Conservation (phyloP, 2,329 filamentous ascomycete species). For the Claviceps fusiformis region DNA sequence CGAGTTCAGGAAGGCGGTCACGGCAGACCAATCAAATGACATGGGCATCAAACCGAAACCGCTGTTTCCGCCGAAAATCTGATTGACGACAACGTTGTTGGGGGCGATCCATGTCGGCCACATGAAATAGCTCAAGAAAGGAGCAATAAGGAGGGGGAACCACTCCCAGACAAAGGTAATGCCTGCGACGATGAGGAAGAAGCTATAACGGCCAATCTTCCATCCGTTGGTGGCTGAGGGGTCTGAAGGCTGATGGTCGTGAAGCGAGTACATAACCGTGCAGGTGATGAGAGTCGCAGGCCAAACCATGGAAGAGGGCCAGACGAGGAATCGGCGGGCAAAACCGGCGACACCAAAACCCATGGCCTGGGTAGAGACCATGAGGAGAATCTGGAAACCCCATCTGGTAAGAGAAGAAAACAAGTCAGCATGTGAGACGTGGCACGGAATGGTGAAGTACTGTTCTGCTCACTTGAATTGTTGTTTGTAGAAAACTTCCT, state of each 20-base stretch:
- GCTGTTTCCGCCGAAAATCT: conserved; percentile 48
- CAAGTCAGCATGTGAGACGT: not conserved
- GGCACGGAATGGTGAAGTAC: too few species aligned
- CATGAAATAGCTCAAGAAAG: conserved; percentile 44
- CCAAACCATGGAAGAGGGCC: conserved; percentile 53
- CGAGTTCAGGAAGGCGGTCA: conserved; percentile 41
- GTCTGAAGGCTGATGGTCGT: conserved; percentile 43
- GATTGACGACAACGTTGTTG: conserved; percentile 46
- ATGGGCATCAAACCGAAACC: conserved; percentile 50
- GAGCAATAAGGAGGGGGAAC: conserved; percentile 45
- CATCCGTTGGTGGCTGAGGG: conserved; percentile 41
- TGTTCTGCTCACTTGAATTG: conserved; percentile 24
- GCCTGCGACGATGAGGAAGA: conserved; percentile 39
- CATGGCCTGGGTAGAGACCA: conserved; percentile 47
- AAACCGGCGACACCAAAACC: conserved; percentile 52
- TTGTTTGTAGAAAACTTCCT: conserved; percentile 36
- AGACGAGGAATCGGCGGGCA: conserved; percentile 43
- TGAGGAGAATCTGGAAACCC: conserved; percentile 45
- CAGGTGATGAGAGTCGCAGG: conserved; percentile 46
- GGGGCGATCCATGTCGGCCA: conserved; percentile 51
- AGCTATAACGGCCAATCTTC: conserved; percentile 42
- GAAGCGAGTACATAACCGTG: conserved; percentile 49
- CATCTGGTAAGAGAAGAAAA: conserved; percentile 16
- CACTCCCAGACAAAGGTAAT: conserved; percentile 43
- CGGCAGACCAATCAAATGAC: conserved; percentile 53